A percentile compares a stretch with the other conserved stretches of the same genome.
Conservation (phyloP, 768 basidiomycete genomes). For the Clathrus columnatus region DNA sequence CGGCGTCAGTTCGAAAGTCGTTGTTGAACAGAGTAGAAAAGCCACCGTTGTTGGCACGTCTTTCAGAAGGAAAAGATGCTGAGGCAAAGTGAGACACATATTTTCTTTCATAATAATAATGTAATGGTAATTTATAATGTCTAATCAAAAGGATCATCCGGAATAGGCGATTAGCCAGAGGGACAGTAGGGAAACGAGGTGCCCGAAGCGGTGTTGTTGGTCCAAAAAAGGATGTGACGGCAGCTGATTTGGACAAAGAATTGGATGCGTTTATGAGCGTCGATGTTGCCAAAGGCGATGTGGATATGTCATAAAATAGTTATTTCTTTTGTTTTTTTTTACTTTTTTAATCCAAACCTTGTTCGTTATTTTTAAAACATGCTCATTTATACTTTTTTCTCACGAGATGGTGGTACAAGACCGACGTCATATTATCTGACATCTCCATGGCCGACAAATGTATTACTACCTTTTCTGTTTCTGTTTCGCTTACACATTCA, state of each 20-base stretch:
- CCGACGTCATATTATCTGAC: background rate
- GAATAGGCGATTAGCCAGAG: background rate
- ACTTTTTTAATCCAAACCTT: background rate
- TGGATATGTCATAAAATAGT: slow-evolving; percentile 37
- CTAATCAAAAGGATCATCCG: background rate
- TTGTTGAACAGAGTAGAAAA: slow-evolving; percentile 72
- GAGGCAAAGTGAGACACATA: background rate
- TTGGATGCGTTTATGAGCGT: slow-evolving; percentile 81
- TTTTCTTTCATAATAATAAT: background rate
- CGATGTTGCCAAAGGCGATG: slow-evolving; percentile 32
- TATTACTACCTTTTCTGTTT: too few species aligned
- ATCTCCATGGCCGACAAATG: background rate
- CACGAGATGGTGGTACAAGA: background rate
- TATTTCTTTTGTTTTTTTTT: background rate
- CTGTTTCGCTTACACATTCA: background rate
- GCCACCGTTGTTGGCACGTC: slow-evolving; percentile 56
- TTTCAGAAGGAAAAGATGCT: slow-evolving; percentile 5
- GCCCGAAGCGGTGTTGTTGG: slow-evolving; percentile 22
- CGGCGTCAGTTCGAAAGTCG: slow-evolving; percentile 43
- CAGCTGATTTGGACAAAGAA: slow-evolving; percentile 80
- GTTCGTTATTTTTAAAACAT: background rate
- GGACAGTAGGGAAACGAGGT: slow-evolving; percentile 25
- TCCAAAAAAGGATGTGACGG: slow-evolving; percentile 55
- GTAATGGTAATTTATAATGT: too few species aligned
- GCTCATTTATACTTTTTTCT: background rate